Evolutionary conservation across 306 rosid species (phyloP).

Genomic region (Ziziphus jujuba): DNA sequence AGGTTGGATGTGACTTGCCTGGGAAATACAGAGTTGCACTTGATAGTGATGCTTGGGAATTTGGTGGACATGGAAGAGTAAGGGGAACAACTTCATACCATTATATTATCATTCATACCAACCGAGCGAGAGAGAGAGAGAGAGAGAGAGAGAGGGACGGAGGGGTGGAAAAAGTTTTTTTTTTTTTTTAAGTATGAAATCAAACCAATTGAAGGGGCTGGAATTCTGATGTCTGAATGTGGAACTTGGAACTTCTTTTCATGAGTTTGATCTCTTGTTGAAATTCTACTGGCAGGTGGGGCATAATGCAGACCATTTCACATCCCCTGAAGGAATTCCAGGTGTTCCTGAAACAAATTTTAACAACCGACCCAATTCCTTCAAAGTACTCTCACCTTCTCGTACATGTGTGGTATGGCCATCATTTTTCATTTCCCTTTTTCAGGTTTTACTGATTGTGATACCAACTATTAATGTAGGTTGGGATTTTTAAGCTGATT

Average conservation of each 20-base stretch:
- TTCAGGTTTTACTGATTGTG: not conserved
- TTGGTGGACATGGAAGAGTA: conserved; percentile 97
- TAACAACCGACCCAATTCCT: conserved; percentile 93
- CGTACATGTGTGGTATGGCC: conserved; percentile 75
- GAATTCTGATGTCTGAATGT: too few relatives aligned
- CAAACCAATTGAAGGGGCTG: too few relatives aligned
- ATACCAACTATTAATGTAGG: not conserved
- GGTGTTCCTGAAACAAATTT: conserved; percentile 91
- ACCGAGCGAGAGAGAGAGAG: too few relatives aligned
- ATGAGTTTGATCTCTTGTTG: not conserved
- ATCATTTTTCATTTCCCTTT: not conserved
- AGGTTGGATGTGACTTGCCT: conserved; percentile 96
- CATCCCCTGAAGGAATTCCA: conserved; percentile 89
- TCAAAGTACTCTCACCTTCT: conserved; percentile 77
- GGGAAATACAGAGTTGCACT: conserved; percentile 95
- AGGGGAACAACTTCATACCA: conserved; percentile 39
- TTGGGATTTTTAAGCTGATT: too few relatives aligned
- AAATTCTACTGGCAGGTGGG: conserved; percentile 56
- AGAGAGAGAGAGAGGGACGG: too few relatives aligned
- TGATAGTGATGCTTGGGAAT: conserved; percentile 79
- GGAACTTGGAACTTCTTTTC: too few relatives aligned
- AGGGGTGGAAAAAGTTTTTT: too few relatives aligned
- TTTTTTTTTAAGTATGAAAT: too few relatives aligned
- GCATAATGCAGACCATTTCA: conserved; percentile 76
- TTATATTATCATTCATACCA: conserved; percentile 4